phyloP scores from a whole-genome alignment of 2,329 filamentous ascomycete genomes.

The Paraphoma chrysanthemicola region DNA sequence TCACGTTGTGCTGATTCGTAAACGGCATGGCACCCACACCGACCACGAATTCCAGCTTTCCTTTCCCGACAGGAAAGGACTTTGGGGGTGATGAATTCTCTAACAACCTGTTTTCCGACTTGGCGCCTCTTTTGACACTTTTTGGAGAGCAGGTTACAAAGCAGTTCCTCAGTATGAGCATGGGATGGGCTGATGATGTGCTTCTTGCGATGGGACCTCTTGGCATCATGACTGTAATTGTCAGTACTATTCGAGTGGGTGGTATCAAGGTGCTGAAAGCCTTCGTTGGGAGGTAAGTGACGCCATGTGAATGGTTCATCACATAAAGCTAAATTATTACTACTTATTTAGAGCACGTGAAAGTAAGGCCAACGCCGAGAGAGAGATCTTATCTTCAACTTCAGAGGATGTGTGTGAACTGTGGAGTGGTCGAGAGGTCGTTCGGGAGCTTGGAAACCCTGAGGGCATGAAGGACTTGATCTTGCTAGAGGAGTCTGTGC shows the following conservation, averaged over 20 bases:
- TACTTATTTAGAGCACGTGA: too few species aligned
- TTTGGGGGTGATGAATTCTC: conserved; percentile 39
- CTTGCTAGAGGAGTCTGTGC: too few species aligned
- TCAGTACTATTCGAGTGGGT: conserved; percentile 37
- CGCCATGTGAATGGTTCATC: too few species aligned
- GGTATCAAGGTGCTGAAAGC: conserved; percentile 42
- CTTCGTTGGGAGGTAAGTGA: conserved; percentile 51
- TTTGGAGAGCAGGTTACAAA: conserved; percentile 43
- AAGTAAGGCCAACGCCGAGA: conserved; percentile 40
- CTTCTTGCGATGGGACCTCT: conserved; percentile 48
- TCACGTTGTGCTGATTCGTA: too few species aligned
- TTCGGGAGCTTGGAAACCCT: background rate
- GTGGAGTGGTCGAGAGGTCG: background rate
- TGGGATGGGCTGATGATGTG: conserved; percentile 33
- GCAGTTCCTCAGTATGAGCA: conserved; percentile 41
- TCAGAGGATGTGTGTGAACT: conserved; percentile 24
- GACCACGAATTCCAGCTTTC: too few species aligned
- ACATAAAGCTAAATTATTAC: too few species aligned
- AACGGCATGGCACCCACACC: too few species aligned
- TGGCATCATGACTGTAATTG: conserved; percentile 51
- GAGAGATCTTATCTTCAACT: conserved; percentile 54
- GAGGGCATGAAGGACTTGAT: too few species aligned
- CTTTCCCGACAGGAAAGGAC: too few species aligned
- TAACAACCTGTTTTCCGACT: conserved; percentile 49
- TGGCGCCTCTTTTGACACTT: conserved; percentile 30